Conservation (phyloP, 2,329 filamentous ascomycete species). For the Tolypocladium tropicale region DNA sequence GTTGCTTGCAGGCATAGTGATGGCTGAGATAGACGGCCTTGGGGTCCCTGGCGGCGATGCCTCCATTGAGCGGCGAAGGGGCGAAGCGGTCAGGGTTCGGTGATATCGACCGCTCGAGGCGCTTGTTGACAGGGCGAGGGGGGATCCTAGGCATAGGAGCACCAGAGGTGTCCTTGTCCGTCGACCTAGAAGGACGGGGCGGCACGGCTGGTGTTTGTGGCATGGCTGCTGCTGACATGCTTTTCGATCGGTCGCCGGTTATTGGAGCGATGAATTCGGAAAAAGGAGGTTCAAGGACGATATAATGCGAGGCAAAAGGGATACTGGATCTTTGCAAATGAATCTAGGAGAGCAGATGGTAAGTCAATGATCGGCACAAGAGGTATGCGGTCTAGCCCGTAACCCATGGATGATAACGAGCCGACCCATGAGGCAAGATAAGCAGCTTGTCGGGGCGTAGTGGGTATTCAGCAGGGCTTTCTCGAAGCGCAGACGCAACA, state of each 20-base stretch:
- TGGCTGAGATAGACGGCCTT: slow-evolving; percentile 23
- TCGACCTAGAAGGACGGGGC: slow-evolving; percentile 42
- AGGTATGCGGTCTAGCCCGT: neutral
- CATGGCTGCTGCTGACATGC: slow-evolving; percentile 41
- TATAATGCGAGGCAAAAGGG: neutral
- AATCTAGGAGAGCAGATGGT: neutral
- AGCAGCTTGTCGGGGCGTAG: neutral
- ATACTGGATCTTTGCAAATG: neutral
- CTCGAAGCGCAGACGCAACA: neutral
- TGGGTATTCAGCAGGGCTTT: neutral
- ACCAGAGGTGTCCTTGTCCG: slow-evolving; percentile 31
- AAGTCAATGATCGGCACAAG: neutral
- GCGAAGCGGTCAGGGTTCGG: slow-evolving; percentile 71
- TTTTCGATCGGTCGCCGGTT: neutral
- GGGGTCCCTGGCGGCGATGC: slow-evolving; percentile 38
- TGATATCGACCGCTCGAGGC: slow-evolving; percentile 65
- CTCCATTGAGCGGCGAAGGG: slow-evolving; percentile 76
- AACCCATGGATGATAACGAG: neutral
- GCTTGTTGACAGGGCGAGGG: slow-evolving; percentile 63
- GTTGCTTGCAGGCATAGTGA: slow-evolving; percentile 20
- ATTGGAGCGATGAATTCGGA: neutral
- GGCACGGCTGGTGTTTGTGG: slow-evolving; percentile 43
- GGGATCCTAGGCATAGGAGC: slow-evolving; percentile 57
- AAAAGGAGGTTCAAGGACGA: neutral
- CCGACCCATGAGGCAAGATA: slow-evolving; percentile 2